Evolutionary conservation across 2,329 filamentous ascomycete genomes (phyloP).

Genomic region (Grosmannia serpens): DNA sequence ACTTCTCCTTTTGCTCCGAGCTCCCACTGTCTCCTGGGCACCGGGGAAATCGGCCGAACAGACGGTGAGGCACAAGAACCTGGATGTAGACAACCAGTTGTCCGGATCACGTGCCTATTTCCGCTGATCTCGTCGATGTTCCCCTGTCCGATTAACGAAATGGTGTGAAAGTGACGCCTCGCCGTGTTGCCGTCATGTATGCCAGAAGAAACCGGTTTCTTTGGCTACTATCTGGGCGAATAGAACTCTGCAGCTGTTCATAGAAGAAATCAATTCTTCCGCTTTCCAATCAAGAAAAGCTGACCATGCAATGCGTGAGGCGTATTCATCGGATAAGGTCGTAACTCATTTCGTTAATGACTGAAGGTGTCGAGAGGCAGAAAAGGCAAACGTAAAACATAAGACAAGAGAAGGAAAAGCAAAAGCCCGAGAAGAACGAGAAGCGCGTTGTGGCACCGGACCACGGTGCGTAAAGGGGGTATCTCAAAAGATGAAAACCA

Average conservation of each 20-base stretch:
- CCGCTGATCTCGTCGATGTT: background rate
- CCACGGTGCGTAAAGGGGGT: slow-evolving; percentile 7
- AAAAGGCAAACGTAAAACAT: slow-evolving; percentile 16
- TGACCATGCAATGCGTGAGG: slow-evolving; percentile 1
- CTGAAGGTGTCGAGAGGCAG: background rate
- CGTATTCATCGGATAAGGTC: slow-evolving; percentile 10
- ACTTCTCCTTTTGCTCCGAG: background rate
- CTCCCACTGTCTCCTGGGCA: background rate
- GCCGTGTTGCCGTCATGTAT: background rate
- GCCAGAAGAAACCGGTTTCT: background rate
- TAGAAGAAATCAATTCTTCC: slow-evolving; percentile 30
- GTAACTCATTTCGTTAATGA: slow-evolving; percentile 9
- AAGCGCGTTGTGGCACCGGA: slow-evolving; percentile 3
- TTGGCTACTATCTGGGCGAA: background rate
- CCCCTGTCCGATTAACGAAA: background rate
- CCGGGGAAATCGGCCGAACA: background rate
- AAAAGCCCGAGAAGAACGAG: slow-evolving; percentile 3
- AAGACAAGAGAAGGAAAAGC: slow-evolving; percentile 15
- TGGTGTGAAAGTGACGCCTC: background rate
- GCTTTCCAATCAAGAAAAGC: slow-evolving; percentile 25
- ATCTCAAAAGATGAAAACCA: slow-evolving; percentile 14
- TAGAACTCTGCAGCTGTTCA: background rate
- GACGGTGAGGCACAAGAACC: background rate
- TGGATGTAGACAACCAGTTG: slow-evolving; percentile 4
- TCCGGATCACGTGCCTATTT: background rate